Base-by-base conservation (phyloP, 176 grass and related monocot genomes). In the Phoenix dactylifera region DNA sequence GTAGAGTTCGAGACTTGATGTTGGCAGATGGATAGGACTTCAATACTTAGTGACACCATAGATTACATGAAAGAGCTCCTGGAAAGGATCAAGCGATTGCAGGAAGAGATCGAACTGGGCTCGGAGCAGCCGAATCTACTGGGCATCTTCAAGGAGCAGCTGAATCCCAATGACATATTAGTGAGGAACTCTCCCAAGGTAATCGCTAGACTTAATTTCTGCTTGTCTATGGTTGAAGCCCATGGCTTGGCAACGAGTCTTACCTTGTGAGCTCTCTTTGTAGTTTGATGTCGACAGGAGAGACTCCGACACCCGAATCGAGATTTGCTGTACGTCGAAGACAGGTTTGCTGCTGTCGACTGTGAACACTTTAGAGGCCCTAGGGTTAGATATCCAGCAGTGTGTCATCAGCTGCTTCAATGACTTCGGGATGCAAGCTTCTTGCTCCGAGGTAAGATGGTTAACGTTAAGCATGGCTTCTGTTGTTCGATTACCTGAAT, bases 51-150 rank as follows among this genome's bases (percentile, higher is more conserved):
- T 4, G 92, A 97, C 72, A 97, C 87, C 30, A 91, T 97, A 66
- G 92, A 97, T 64, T 97, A 97, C 87, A 91, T 91, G 92, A 97
- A 91, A 75, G 92, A 97, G 76, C 75, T 97, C 24, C 77, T 97
- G 12, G 92, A 97, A 68, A 85, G 81, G 84, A 90, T 97, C 75
- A 85, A 79, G 69, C 64, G 18, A 51, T 77, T 91, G 62, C 84
- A 88, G 55, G 87, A 88, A 35, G 92, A 91, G 77, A 80, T 88
- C 18, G 84, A 83, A 7, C 48, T 26, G 1, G 6, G 23, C 2
- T 57, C 68, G 23, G 70, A 76, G 29, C 48, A 77, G 24, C 48
- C 83, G 1, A 77, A 80, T 58, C 51, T 85, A 68, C 57, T 83
- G 18, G 84, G 83, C 77, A 67, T 91, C 63, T 97, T 88, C 74